Conservation (phyloP, 169 alveolate species). For the Plasmodium knowlesi region DNA sequence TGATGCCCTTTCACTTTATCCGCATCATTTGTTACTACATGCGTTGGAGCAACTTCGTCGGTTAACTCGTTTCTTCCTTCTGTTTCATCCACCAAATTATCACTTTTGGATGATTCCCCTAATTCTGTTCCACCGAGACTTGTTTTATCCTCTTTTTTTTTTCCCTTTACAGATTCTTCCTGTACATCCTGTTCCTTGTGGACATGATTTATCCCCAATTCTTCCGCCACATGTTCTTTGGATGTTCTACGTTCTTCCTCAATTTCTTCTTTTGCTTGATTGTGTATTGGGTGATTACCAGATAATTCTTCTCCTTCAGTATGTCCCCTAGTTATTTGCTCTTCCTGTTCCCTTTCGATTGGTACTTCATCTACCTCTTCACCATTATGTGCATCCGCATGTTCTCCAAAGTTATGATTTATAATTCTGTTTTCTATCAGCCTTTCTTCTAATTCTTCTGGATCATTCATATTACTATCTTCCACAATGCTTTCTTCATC, state of each 20-base stretch:
- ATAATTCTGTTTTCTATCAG: background rate
- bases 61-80: background rate
- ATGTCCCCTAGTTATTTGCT: background rate
- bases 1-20: background rate
- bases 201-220: background rate
- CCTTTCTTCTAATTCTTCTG: background rate
- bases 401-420: slow-evolving; percentile 15
- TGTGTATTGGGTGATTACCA: background rate
- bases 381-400: background rate
- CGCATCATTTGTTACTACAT: background rate
- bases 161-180: background rate
- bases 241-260: background rate
- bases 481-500: background rate
- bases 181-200: background rate
- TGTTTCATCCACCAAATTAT: background rate
- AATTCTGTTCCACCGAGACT: background rate
- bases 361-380: background rate
- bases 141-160: background rate
- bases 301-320: background rate
- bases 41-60: background rate
- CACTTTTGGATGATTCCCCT: background rate
- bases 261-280: background rate
- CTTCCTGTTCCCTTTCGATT: background rate
- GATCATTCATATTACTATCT: background rate
- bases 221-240: background rate